These are phyloP conservation scores for Colletotrichum australisinense DNA, from an alignment of 2,329 filamentous ascomycete species.

Conservation along the genomic window DNA sequence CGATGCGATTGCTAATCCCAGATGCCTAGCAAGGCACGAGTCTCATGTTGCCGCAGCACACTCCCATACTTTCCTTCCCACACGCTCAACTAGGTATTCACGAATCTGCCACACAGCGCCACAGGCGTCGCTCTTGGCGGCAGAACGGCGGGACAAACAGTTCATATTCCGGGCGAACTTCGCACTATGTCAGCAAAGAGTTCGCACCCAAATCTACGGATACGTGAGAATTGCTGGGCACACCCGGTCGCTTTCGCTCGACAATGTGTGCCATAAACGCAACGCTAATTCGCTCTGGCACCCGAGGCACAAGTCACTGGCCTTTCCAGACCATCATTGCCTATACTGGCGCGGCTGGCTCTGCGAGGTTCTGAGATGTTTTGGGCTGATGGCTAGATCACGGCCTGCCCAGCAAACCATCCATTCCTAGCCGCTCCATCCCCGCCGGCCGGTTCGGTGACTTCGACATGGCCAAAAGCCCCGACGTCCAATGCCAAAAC, in stretches of 20 bases:
- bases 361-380: neutral
- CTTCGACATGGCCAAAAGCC: neutral
- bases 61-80: neutral
- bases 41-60: neutral
- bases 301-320: neutral
- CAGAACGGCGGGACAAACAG: neutral
- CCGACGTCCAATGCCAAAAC: neutral
- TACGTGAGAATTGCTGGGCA: neutral
- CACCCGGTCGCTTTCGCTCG: neutral
- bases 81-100: neutral
- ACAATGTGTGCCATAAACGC: neutral
- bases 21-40: neutral
- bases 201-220: neutral
- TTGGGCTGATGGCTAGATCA: constrained; percentile 9
- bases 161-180: constrained; percentile 3
- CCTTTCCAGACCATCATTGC: neutral
- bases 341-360: neutral
- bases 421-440: constrained; percentile 10
- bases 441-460: constrained; percentile 1
- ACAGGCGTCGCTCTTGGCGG: neutral
- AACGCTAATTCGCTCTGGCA: neutral
- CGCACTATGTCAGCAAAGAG: constrained; percentile 10
- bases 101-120: neutral
- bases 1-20: neutral
- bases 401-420: constrained; percentile 7